These are phyloP conservation scores for Blastobotrys buckinghamii DNA, from an alignment of 1,139 yeast species.

Conservation along the genomic window DNA sequence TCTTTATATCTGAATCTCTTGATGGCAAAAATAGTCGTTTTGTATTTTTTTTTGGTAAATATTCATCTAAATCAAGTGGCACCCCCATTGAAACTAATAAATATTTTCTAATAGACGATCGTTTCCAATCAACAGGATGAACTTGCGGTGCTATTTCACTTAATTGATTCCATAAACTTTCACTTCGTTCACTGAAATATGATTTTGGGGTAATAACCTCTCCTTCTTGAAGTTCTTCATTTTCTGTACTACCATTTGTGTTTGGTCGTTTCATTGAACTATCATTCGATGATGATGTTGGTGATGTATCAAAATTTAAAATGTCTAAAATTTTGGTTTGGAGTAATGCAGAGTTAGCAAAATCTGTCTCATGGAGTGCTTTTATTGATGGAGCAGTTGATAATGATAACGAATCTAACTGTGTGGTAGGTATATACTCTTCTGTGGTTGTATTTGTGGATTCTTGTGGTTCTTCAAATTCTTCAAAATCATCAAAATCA, in stretches of 20 bases:
- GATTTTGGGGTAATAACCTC: conserved; percentile 13
- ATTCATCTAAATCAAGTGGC: conserved; percentile 53
- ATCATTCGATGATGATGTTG: background rate
- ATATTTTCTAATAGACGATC: conserved; percentile 51
- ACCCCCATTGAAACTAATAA: conserved; percentile 52
- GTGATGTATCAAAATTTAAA: conserved; percentile 7
- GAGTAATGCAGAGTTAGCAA: conserved; percentile 23
- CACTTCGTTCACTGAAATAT: conserved; percentile 28
- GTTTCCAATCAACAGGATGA: conserved; percentile 46
- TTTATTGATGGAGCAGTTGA: conserved; percentile 3
- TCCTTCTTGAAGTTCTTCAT: background rate
- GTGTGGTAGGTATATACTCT: background rate
- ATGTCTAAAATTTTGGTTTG: conserved; percentile 21
- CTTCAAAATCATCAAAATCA: conserved; percentile 23
- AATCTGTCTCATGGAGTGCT: conserved; percentile 21
- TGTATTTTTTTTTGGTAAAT: conserved; percentile 33
- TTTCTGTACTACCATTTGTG: background rate
- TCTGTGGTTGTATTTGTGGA: background rate
- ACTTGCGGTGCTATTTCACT: conserved; percentile 24
- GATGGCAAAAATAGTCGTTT: conserved; percentile 29
- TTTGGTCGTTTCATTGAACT: too few relatives aligned
- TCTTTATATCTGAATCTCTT: conserved; percentile 1
- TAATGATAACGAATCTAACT: too few relatives aligned
- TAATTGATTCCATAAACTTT: conserved; percentile 33
- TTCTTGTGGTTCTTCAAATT: conserved; percentile 13